phyloP scores from a whole-genome alignment of 805 yeast species.

The Yarrowia keelungensis region DNA sequence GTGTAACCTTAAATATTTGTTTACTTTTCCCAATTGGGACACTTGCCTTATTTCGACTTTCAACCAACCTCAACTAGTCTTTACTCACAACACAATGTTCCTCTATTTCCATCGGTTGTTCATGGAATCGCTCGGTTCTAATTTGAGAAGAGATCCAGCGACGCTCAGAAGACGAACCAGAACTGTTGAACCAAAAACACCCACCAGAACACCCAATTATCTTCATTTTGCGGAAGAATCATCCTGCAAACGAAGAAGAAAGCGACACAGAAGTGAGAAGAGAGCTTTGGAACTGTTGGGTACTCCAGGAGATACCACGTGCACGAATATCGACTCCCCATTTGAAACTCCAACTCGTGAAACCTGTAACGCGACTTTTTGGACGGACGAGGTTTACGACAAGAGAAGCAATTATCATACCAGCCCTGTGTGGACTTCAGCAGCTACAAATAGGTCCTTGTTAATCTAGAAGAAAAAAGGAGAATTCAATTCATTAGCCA shows the following conservation, averaged over 20 bases:
- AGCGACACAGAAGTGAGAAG: conserved; percentile 2
- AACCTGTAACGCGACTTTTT: neutral
- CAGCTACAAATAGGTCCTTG: neutral
- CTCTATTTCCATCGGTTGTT: neutral
- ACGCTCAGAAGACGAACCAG: neutral
- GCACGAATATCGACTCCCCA: neutral
- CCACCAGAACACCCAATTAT: neutral
- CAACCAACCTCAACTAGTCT: too few relatives aligned
- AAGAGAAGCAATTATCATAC: neutral
- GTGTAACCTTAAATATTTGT: neutral
- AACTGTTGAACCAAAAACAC: neutral
- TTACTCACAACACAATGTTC: neutral
- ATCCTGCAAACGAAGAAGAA: neutral
- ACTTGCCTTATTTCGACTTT: too few relatives aligned
- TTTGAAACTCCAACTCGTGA: neutral
- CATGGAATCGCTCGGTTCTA: neutral
- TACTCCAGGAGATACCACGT: too few relatives aligned
- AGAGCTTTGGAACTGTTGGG: neutral
- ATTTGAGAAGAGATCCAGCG: neutral
- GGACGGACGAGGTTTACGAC: neutral
- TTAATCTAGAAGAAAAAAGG: neutral
- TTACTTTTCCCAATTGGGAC: neutral
- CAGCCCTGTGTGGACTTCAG: neutral
- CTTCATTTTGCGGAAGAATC: conserved; percentile 8
- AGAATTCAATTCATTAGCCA: too few relatives aligned